A percentile compares a stretch with the other conserved stretches of the same genome.
These are phyloP conservation scores for Ilyonectria destructans DNA, from an alignment of 2,329 filamentous ascomycete genomes.

Conservation along the genomic window DNA sequence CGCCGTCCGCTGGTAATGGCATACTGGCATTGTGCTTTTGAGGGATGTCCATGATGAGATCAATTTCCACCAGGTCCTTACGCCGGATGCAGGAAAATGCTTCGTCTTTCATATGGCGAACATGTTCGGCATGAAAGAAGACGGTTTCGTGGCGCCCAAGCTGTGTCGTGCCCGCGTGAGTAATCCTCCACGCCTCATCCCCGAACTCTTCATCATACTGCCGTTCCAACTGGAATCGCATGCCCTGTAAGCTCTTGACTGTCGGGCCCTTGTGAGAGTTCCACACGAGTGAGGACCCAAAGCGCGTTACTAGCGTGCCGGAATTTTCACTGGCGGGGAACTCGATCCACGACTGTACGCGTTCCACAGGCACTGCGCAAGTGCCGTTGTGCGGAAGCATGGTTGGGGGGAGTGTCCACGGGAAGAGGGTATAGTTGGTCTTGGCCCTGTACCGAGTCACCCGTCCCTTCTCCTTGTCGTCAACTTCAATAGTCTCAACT, in stretches of 20 bases:
- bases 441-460: conserved; percentile 64
- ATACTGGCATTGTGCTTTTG: conserved; percentile 48
- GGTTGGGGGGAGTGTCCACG: conserved; percentile 88
- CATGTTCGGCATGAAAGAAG: conserved; percentile 82
- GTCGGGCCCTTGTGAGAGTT: conserved; percentile 60
- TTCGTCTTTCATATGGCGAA: conserved; percentile 84
- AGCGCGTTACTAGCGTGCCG: conserved; percentile 52
- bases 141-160: conserved; percentile 92
- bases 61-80: conserved; percentile 79
- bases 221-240: conserved; percentile 78
- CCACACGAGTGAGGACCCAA: conserved; percentile 55
- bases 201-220: conserved; percentile 65
- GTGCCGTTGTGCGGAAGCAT: conserved; percentile 84
- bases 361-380: conserved; percentile 81
- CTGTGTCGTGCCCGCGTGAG: conserved; percentile 84
- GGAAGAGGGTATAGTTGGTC: conserved; percentile 89
- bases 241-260: conserved; percentile 68
- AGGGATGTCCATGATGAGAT: conserved; percentile 66
- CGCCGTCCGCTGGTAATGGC: conserved; percentile 33
- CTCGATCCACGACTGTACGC: conserved; percentile 79
- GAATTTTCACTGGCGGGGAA: conserved; percentile 67
- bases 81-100: conserved; percentile 88
- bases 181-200: conserved; percentile 77
- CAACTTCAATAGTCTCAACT: conserved; percentile 54
- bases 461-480: conserved; percentile 65